Base-by-base conservation (phyloP, 768 basidiomycete genomes). In the Termitomyces sp. region DNA sequence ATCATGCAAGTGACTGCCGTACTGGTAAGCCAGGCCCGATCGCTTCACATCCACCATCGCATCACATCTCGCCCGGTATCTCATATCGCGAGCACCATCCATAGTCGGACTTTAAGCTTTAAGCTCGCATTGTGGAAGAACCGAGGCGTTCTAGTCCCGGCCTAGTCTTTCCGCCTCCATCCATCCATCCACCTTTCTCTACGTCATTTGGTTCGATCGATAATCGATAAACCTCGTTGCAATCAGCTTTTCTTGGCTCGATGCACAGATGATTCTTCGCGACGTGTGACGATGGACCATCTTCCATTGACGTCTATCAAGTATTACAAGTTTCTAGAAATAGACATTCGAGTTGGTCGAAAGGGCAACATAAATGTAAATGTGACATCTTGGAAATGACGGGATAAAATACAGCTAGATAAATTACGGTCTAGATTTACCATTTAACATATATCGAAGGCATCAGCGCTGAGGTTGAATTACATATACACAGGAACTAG, bases 191-290 rank as follows among this genome's bases (percentile, higher is more conserved):
- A n/a, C n/a, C n/a, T n/a, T n/a, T n/a, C n/a, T 4, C 9, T 34
- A 75, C 5, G 9, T 44, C 20, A 36, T 18, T 18, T 16, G 49
- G 47, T 36, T 18, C n/a, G 15, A 26, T 36, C 6, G 24, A 51
- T 26, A 36, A 26, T 26, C 22, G 1, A 5, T 5, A 8, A 6
- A 16, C 5, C 10, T 12, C 24, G 7, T 26, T 15, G 24, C 2
- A 26, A 15, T 9, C 3, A n/a, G 16, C 46, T 51, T 51, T 22
- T 5, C 10, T 49, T 34, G 20, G 13, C 20, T 31, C 20, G 48
- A 34, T 34, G 20, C 33, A 4, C 33, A 22, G 12, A 15, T 31
- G 33, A 33, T 13, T 20, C 13, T 50, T 33, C 31, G 15, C n/a
- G n/a, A 41, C 9, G 24, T 24, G n/a, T 31, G 2, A 50, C 7